A percentile compares a stretch with the other conserved stretches of the same genome.
Evolutionary conservation across 2,329 filamentous ascomycete species (phyloP).

Genomic region (Juglanconis oblonga): DNA sequence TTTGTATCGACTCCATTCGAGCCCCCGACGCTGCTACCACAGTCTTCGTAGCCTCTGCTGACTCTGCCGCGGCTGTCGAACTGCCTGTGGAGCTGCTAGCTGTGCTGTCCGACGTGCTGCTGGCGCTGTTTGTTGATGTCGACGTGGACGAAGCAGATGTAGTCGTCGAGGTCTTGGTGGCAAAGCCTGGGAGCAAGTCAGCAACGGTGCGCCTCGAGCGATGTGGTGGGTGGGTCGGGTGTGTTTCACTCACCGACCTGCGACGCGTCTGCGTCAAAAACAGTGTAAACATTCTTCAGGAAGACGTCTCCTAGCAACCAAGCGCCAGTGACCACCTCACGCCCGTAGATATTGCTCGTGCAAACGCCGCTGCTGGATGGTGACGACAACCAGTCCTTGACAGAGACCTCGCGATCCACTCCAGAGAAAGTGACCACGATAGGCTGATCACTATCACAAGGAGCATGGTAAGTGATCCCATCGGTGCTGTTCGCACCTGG

Average conservation of each 20-base stretch:
- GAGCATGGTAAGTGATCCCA: constrained; percentile 65
- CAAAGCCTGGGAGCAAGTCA: constrained; percentile 32
- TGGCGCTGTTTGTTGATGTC: constrained; percentile 2
- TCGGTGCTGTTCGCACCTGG: constrained; percentile 56
- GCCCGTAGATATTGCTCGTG: constrained; percentile 72
- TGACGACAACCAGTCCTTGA: constrained; percentile 67
- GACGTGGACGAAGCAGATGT: constrained; percentile 12
- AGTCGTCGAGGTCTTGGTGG: constrained; percentile 28
- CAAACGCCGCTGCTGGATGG: constrained; percentile 46
- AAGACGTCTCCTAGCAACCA: constrained; percentile 88
- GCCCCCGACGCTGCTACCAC: constrained; percentile 24
- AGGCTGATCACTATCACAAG: constrained; percentile 63
- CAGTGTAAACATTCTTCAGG: constrained; percentile 83
- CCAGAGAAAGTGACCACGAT: constrained; percentile 68
- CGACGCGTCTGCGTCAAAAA: constrained; percentile 73
- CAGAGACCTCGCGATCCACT: constrained; percentile 61
- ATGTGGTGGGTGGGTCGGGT: background rate
- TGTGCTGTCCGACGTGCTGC: constrained; percentile 4
- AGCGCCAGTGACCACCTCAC: constrained; percentile 60
- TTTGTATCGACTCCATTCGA: constrained; percentile 12
- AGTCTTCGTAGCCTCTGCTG: constrained; percentile 20
- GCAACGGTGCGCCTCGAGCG: background rate
- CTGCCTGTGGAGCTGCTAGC: constrained; percentile 1
- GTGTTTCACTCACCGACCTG: constrained; percentile 53
- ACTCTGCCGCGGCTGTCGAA: constrained; percentile 23